Evolutionary conservation across 2,329 filamentous ascomycete species (phyloP), one percentile per base, ranked within the genome.

Genomic region (Nothopassalora personata): DNA sequence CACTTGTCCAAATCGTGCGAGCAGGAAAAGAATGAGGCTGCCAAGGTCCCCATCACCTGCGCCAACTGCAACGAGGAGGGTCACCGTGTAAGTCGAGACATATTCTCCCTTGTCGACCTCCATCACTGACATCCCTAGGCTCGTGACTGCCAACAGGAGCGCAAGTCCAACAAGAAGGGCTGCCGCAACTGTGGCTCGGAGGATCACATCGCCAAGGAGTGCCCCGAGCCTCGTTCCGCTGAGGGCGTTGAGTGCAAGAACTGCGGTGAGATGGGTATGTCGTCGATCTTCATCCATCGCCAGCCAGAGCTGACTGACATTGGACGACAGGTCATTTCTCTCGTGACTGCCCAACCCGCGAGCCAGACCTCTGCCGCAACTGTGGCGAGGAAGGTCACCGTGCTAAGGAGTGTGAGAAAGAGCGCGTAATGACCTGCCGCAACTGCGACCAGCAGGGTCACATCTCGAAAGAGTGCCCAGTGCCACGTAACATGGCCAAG

Each of bases 151-250:
- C 83, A 84, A 1, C 74, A 81, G 3, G 59, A 74, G 30, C 84
- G 81, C 70, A 81, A 79, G 65, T 81, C 84, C 60, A 83, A 81
- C 73, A 77, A 80, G 69, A 64, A 74, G 56, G 65, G 70, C 19
- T 73, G 72, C 58, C 67, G 66, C 58, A 74, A 72, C 60, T 73
- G 71, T 51, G 66, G 65, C 34, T 54, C 34, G 8, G 59, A 65
- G 39, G 66, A 70, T n/a, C 86, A 89, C 66, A 85, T 85, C 67
- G 79, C 81, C 39, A 80, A 79, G 48, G 85, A 88, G 68, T 89
- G 86, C 69, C 84, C 86, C 33, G 76, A 85, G 70, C 84, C 81
- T 27, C 64, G 65, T 52, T 58, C 60, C 11, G 46, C 50, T 15
- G 67, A 64, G 56, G 70, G 67, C 18, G 67, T 73, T 5, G 67